Conservation (phyloP, 345 rosid species). For the Garcia nutans region DNA sequence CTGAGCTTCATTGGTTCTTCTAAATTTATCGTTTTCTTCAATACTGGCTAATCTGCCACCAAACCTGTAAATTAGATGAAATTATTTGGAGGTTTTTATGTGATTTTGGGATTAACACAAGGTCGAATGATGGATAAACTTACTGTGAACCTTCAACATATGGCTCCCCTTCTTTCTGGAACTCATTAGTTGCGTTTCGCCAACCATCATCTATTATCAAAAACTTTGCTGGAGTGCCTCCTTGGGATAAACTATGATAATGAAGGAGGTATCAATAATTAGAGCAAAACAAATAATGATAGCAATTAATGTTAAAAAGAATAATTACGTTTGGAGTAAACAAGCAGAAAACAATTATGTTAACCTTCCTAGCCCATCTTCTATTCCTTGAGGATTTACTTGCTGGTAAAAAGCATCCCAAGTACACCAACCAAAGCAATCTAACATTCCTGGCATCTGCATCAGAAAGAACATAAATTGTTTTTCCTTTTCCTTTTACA, state of each 20-base stretch:
- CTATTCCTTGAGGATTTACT: conserved; percentile 56
- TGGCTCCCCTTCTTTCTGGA: conserved; percentile 53
- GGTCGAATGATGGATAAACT: conserved; percentile 12
- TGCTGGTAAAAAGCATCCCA: conserved; percentile 61
- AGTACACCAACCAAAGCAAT: conserved; percentile 66
- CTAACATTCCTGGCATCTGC: conserved; percentile 58
- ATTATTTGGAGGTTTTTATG: neutral
- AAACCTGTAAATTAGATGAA: conserved; percentile 39
- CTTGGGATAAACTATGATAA: conserved; percentile 45
- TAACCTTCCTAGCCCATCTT: conserved; percentile 53
- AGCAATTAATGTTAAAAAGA: neutral
- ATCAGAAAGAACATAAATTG: conserved; percentile 1
- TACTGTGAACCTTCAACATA: conserved; percentile 52
- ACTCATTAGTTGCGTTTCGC: conserved; percentile 56
- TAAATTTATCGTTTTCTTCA: conserved; percentile 47
- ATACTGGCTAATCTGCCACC: conserved; percentile 54
- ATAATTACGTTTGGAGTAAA: neutral
- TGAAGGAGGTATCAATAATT: neutral
- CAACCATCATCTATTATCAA: conserved; percentile 63
- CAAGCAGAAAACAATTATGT: neutral
- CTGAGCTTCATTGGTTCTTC: conserved; percentile 28
- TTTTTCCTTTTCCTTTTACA: neutral
- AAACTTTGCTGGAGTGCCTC: conserved; percentile 57
- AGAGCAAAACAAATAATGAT: neutral
- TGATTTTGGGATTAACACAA: neutral